Evolutionary conservation across 225 moss, liverwort and hornwort genomes (phyloP), one percentile per base, ranked within the genome.

Genomic region (Neckera pumila): DNA sequence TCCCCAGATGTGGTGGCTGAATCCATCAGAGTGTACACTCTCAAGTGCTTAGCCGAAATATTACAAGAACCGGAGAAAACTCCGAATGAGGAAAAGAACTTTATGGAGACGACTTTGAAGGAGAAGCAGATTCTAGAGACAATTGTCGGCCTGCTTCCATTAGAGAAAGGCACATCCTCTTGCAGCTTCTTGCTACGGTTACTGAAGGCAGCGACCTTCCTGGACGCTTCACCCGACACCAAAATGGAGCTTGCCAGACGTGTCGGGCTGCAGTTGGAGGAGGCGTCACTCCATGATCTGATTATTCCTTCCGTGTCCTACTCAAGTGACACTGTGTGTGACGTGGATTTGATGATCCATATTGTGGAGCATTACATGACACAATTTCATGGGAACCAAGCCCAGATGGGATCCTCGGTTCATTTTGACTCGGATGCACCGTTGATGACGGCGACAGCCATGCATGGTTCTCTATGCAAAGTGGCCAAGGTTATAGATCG

Each of bases 401-500:
- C 86, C 58, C 85, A 84, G 18, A 43, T 80, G 78, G 83, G 59
- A 43, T 51, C 76, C 31, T 79, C 84, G 34, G 87, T 92, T 57
- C 90, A 89, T 79, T 85, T 91, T 69, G 91, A 94, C 16, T 59
- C 87, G 36, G 81, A 80, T 69, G 91, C 81, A 40, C 88, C 56
- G 88, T 43, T 91, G 88, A 81, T 84, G 76, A 80, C 89, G 16
- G 56, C 88, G 26, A 5, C 91, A 34, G 87, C 87, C n/a, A 90
- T 91, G 47, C 95, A 92, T 56, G 87, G 60, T 81, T 92, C 97
- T 38, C 92, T 92, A 40, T 70, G 94, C 33, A 94, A 89, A 92
- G 96, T 96, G 38, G 94, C 97, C 61, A 95, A 95, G 87, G 94
- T 97, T 58, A 84, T 97, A 21, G 96, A 97, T 82, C 91, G 91